phyloP scores from a whole-genome alignment of 2,329 filamentous ascomycete genomes.

The Laburnicola sp. region DNA sequence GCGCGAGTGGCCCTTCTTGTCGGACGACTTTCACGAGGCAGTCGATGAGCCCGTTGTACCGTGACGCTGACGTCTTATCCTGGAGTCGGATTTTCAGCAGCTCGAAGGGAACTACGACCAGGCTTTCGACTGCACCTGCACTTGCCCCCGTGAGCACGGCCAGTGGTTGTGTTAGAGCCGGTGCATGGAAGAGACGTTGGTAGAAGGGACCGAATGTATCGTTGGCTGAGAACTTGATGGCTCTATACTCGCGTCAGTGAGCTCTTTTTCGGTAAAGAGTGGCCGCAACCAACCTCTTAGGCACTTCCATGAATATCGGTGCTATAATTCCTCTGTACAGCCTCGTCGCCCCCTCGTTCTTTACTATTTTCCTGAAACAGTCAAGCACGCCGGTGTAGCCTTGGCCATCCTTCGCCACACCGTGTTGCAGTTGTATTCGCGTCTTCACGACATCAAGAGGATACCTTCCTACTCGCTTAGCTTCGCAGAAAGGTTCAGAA shows the following conservation, averaged over 20 bases:
- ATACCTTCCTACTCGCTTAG: constrained; percentile 38
- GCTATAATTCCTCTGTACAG: constrained; percentile 38
- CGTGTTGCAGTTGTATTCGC: constrained; percentile 36
- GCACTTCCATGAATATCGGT: constrained; percentile 39
- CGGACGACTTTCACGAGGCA: constrained; percentile 32
- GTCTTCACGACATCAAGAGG: constrained; percentile 40
- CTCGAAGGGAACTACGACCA: constrained; percentile 39
- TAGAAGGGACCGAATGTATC: constrained; percentile 33
- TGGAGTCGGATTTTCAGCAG: constrained; percentile 37
- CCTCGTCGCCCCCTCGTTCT: constrained; percentile 27
- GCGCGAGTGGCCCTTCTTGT: constrained; percentile 29
- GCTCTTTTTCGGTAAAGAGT: background rate
- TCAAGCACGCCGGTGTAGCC: constrained; percentile 34
- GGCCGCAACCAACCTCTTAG: constrained; percentile 22
- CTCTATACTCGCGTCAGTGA: constrained; percentile 13
- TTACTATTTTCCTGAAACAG: constrained; percentile 34
- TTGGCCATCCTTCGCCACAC: constrained; percentile 20
- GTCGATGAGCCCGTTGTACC: constrained; percentile 33
- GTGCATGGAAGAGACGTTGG: constrained; percentile 25
- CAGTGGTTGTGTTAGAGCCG: constrained; percentile 29
- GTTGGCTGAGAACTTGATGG: constrained; percentile 40
- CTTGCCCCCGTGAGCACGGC: constrained; percentile 35
- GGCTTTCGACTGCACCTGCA: constrained; percentile 34
- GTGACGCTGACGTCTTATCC: constrained; percentile 31
- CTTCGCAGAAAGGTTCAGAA: background rate